Percentiles rank a stretch among this genome's conserved stretches.
Evolutionary conservation across 345 rosid species (phyloP).

Genomic region (Physaria fendleri): DNA sequence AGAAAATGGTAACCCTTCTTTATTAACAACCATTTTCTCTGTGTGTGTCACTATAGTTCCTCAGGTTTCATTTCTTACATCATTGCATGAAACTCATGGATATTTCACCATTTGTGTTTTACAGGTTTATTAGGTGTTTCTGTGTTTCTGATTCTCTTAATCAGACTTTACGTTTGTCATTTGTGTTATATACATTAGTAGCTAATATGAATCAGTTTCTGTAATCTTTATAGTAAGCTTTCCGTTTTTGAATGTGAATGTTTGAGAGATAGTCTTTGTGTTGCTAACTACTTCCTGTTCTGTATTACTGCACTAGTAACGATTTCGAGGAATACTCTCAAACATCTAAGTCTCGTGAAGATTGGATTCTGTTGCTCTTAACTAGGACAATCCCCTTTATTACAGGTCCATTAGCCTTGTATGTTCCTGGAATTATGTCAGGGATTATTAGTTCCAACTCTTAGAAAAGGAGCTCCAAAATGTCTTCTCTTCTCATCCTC

Average conservation of each 20-base stretch:
- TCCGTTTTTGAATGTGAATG: neutral
- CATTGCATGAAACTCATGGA: neutral
- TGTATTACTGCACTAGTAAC: slow-evolving; percentile 13
- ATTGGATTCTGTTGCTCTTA: neutral
- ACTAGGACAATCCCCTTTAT: neutral
- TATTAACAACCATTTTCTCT: neutral
- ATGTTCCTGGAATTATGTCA: neutral
- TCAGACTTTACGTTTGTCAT: slow-evolving; percentile 1
- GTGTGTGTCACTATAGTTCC: neutral
- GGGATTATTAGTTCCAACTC: neutral
- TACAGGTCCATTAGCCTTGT: neutral
- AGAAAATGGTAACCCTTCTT: slow-evolving; percentile 2
- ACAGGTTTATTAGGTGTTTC: neutral
- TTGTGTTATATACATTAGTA: neutral
- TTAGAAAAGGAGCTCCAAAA: slow-evolving; percentile 1
- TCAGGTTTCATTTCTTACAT: neutral
- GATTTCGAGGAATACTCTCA: neutral
- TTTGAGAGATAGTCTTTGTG: neutral
- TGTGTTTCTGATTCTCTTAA: slow-evolving; percentile 6
- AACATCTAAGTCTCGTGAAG: slow-evolving; percentile 17
- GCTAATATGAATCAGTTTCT: neutral
- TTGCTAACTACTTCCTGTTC: slow-evolving; percentile 14
- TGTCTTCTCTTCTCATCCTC: slow-evolving; percentile 21
- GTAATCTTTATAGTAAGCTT: neutral
- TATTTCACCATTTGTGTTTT: slow-evolving; percentile 1